phyloP scores from a whole-genome alignment of 371 early-diverging fungal species.

The Mucor circinelloides region DNA sequence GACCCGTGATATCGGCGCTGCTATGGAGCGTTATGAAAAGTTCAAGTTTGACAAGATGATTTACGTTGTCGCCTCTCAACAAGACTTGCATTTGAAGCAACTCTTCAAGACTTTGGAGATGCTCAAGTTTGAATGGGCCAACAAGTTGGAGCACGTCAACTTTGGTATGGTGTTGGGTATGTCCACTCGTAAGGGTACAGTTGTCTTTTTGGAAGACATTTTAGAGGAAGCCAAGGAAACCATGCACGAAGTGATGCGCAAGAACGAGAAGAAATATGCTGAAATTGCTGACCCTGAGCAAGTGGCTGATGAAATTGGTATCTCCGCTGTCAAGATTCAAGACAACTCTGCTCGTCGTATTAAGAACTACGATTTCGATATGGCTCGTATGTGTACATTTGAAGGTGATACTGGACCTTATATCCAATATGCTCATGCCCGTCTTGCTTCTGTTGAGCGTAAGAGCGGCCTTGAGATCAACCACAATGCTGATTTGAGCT shows the following conservation, averaged over 20 bases:
- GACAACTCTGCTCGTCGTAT: conserved; percentile 96
- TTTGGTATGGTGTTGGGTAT: conserved; percentile 99
- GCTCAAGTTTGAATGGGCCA: conserved; percentile 81
- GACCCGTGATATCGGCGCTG: conserved; percentile 99
- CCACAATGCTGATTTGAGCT: conserved; percentile 62
- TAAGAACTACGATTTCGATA: conserved; percentile 98
- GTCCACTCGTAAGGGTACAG: conserved; percentile 98
- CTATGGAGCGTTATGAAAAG: conserved; percentile 88
- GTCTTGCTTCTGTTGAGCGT: conserved; percentile 94
- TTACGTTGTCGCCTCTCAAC: conserved; percentile 97
- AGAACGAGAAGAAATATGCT: conserved; percentile 84
- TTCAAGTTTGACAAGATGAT: conserved; percentile 95
- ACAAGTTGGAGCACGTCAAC: conserved; percentile 89
- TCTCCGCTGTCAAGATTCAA: conserved; percentile 95
- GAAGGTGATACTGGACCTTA: conserved; percentile 99
- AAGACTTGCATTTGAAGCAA: conserved; percentile 96
- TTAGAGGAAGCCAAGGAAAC: conserved; percentile 88
- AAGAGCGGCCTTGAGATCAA: conserved; percentile 63
- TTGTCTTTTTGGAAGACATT: conserved; percentile 98
- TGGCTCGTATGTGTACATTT: conserved; percentile 94
- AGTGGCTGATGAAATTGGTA: conserved; percentile 82
- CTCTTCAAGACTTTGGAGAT: conserved; percentile 93
- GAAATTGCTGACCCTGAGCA: conserved; percentile 85
- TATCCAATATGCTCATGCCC: conserved; percentile 97
- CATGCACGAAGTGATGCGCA: conserved; percentile 94